These are phyloP conservation scores for Suillus weaverae DNA, from an alignment of 768 basidiomycete genomes.

Conservation along the genomic window DNA sequence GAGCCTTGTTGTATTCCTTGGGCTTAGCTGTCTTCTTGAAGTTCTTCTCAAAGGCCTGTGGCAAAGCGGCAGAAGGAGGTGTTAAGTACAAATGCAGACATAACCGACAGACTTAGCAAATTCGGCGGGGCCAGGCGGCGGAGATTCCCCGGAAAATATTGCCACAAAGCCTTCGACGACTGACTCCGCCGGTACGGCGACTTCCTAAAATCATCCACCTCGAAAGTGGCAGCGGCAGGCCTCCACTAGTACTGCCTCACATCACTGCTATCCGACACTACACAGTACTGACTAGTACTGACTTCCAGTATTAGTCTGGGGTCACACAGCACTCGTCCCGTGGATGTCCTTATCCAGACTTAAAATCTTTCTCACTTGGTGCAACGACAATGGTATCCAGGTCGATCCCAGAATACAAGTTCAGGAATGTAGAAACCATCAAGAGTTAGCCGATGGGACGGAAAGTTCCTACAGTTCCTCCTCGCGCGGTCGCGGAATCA, in stretches of 20 bases:
- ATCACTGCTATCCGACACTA: not conserved
- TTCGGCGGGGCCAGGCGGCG: conserved; percentile 7
- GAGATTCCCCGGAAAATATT: conserved; percentile 20
- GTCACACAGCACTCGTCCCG: not conserved
- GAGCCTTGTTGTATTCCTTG: not conserved
- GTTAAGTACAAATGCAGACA: conserved; percentile 24
- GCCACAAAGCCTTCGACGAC: conserved; percentile 10
- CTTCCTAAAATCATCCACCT: conserved; percentile 1
- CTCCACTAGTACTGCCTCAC: too few species aligned
- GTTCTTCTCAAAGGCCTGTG: not conserved
- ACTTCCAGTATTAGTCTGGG: not conserved
- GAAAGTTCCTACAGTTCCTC: conserved; percentile 8
- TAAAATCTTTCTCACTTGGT: conserved; percentile 46
- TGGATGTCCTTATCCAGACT: conserved; percentile 22
- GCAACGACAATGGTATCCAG: conserved; percentile 41
- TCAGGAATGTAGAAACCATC: conserved; percentile 12
- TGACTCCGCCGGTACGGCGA: conserved; percentile 5
- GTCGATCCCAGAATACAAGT: conserved; percentile 50
- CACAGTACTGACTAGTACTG: too few species aligned
- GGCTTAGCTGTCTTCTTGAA: not conserved
- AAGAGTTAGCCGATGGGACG: not conserved
- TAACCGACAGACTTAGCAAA: conserved; percentile 19
- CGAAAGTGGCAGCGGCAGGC: not conserved
- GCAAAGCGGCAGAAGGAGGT: not conserved
- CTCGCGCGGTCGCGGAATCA: conserved; percentile 19